Base-by-base conservation (phyloP, 2,329 filamentous ascomycete species). In the Ascochyta koolunga region DNA sequence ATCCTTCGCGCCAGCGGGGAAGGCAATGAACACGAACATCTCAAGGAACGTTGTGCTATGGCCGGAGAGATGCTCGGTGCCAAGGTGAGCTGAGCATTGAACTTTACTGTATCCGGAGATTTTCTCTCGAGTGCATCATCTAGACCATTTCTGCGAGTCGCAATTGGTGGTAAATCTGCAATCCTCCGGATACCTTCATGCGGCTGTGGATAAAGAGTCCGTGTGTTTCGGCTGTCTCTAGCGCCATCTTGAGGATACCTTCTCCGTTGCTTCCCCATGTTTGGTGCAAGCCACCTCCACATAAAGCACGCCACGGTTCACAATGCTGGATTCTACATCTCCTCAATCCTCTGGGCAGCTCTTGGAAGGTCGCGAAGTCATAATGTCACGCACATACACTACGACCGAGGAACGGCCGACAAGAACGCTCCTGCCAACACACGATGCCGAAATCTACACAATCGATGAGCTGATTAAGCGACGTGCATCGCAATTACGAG, bases 401-500 rank as follows among this genome's bases (percentile, higher is more conserved):
- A 33, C 41, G 18, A 55, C 52, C 32, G 43, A 55, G 18, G 52
- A 54, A 49, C 13, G 2, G 19, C 31, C 58, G 36, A 42, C 37
- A 16, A 31, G 33, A n/a, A 54, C 45, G 22, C 44, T 54, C 11
- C 36, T 50, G 19, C 40, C 53, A 11, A 24, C 52, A 22, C 49
- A 48, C 29, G 44, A 54, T 11, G 46, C 53, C 43, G 54, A 58
- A 35, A 63, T 67, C 31, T 61, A 44, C 25, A 69, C 66, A 21
- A 60, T 68, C 10, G 66, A 69, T 43, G 64, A 66, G 29, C 46
- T 69, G 16, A 67, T 69, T 44, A 59, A 56, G 49, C 59, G 58
- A 16, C 63, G 63, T 13, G 65, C 66, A 27, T 42, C 56, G 13
- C 58, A 62, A 25, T 39, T 65, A 16, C 21, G 40, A 21, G 56